These are phyloP conservation scores for Cryptomeria japonica DNA, from an alignment of 75 land plant genomes.

Conservation along the genomic window DNA sequence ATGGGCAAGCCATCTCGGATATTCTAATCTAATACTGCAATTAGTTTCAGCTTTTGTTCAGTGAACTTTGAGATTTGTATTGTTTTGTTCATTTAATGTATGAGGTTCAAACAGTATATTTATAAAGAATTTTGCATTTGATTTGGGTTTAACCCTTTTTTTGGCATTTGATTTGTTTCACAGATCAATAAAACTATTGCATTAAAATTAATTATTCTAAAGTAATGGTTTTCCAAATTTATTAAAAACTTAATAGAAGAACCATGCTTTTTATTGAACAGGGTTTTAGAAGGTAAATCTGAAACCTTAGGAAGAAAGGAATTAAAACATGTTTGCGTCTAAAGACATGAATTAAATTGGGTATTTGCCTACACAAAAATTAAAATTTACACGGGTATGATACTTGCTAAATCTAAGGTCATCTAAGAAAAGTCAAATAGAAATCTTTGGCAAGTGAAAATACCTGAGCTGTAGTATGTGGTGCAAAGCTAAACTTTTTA, in stretches of 20 bases:
- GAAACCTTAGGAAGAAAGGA: no score
- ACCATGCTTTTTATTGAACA: no score
- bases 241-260: not conserved
- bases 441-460: no score
- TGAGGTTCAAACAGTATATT: not conserved
- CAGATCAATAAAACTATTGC: not conserved
- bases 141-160: not conserved
- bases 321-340: no score
- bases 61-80: not conserved
- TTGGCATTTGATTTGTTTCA: not conserved
- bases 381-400: no score
- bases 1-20: conserved; percentile 72
- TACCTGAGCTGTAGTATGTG: no score
- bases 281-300: no score
- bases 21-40: conserved; percentile 28
- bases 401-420: no score
- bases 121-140: not conserved
- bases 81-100: not conserved
- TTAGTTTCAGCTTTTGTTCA: not conserved
- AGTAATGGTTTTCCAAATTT: not conserved
- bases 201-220: not conserved
- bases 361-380: no score
- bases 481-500: no score
- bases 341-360: no score
- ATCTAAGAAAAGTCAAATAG: no score